These are phyloP conservation scores for Colletotrichum paranaense DNA, from an alignment of 2,329 filamentous ascomycete genomes.

Conservation along the genomic window DNA sequence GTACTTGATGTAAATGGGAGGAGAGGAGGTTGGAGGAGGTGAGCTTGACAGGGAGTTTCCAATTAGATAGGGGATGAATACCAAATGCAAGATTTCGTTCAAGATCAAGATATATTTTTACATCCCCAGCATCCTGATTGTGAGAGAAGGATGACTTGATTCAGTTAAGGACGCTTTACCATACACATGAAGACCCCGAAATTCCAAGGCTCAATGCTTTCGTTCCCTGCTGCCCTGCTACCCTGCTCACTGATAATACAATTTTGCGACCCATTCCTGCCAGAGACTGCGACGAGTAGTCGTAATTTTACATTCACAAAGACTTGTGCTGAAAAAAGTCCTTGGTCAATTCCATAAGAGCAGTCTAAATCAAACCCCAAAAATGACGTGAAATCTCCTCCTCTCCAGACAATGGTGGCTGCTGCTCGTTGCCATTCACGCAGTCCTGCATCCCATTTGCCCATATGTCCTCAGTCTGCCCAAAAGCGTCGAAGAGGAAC, in stretches of 20 bases:
- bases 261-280: too few species aligned
- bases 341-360: background rate
- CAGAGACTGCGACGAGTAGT: background rate
- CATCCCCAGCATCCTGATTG: background rate
- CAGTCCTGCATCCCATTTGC: conserved; percentile 6
- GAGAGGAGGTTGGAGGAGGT: background rate
- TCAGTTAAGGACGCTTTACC: too few species aligned
- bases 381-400: conserved; percentile 46
- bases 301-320: background rate
- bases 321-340: background rate
- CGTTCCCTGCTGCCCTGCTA: too few species aligned
- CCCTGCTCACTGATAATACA: too few species aligned
- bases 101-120: background rate
- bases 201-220: too few species aligned
- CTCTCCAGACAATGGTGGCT: conserved; percentile 31
- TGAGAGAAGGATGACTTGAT: background rate
- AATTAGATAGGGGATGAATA: background rate
- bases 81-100: background rate
- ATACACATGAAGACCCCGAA: too few species aligned
- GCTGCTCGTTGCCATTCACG: conserved; percentile 1
- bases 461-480: conserved; percentile 33
- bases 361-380: conserved; percentile 43
- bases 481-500: conserved; percentile 49
- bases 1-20: too few species aligned
- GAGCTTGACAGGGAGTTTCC: background rate